Evolutionary conservation across 768 basidiomycete species (phyloP).

Genomic region (Hypholoma fasciculare): DNA sequence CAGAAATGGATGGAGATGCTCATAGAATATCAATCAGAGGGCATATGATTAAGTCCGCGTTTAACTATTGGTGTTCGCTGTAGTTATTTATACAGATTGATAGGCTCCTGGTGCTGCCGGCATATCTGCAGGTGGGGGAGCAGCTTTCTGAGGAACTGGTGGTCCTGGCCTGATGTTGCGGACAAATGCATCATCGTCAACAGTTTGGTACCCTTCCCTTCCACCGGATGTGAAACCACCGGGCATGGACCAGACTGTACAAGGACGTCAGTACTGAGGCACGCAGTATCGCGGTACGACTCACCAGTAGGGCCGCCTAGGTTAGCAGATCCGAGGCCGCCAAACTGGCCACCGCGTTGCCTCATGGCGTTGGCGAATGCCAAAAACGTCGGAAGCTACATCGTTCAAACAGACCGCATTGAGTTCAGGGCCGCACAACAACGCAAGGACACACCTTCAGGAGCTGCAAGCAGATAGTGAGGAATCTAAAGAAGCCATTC

Average conservation of each 20-base stretch:
- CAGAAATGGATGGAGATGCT: background rate
- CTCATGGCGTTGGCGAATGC: constrained; percentile 52
- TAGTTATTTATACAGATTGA: constrained; percentile 35
- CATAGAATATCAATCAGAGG: background rate
- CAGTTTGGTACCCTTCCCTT: constrained; percentile 61
- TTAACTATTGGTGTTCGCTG: background rate
- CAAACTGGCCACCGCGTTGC: constrained; percentile 57
- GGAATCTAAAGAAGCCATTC: constrained; percentile 51
- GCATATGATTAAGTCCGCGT: background rate
- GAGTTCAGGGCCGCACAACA: background rate
- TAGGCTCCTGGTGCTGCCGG: constrained; percentile 39
- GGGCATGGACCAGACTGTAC: constrained; percentile 76
- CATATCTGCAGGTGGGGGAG: constrained; percentile 21
- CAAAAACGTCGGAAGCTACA: constrained; percentile 60
- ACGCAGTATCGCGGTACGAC: constrained; percentile 5
- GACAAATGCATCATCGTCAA: constrained; percentile 50
- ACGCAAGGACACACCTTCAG: constrained; percentile 46
- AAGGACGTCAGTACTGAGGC: constrained; percentile 7
- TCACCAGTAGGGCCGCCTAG: constrained; percentile 58
- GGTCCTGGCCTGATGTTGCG: constrained; percentile 27
- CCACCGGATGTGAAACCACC: constrained; percentile 62
- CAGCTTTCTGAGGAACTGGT: constrained; percentile 19
- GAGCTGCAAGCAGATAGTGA: constrained; percentile 55
- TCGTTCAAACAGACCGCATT: background rate
- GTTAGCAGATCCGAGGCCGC: constrained; percentile 47